Percentiles rank a stretch among this genome's conserved stretches.
These are phyloP conservation scores for Citrus unshiu DNA, from an alignment of 345 rosid species.

Conservation along the genomic window DNA sequence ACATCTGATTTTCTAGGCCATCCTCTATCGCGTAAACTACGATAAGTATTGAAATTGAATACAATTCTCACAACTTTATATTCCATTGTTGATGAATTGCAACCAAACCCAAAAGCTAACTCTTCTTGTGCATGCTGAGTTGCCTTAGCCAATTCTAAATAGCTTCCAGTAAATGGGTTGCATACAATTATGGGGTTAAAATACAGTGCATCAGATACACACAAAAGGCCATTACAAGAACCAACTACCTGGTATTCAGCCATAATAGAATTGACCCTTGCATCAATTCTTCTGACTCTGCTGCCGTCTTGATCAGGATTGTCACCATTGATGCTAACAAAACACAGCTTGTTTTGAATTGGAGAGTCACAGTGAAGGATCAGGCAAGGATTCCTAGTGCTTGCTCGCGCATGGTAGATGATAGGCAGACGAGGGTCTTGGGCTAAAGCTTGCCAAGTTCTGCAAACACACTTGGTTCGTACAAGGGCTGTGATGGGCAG, in stretches of 20 bases:
- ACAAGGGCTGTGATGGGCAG: not conserved
- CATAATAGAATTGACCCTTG: not conserved
- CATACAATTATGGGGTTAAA: not conserved
- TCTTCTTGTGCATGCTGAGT: not conserved
- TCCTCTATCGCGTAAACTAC: not conserved
- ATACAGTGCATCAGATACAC: not conserved
- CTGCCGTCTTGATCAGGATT: not conserved
- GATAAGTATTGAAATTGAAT: not conserved
- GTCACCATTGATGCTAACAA: not conserved
- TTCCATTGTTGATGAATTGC: not conserved
- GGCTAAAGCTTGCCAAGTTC: not conserved
- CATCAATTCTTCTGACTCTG: not conserved
- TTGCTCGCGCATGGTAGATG: not conserved
- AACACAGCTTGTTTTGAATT: not conserved
- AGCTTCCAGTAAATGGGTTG: not conserved
- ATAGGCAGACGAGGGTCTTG: not conserved
- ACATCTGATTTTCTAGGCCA: not conserved
- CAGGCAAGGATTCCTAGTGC: not conserved
- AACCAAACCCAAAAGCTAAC: not conserved
- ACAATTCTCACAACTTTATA: not conserved
- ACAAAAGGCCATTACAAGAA: conserved; percentile 10
- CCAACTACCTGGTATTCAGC: not conserved
- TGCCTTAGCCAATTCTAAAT: not conserved
- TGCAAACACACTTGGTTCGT: not conserved
- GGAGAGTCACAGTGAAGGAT: not conserved